Evolutionary conservation across 176 grass and related monocot genomes (phyloP).

Genomic region (Oryza nivara): DNA sequence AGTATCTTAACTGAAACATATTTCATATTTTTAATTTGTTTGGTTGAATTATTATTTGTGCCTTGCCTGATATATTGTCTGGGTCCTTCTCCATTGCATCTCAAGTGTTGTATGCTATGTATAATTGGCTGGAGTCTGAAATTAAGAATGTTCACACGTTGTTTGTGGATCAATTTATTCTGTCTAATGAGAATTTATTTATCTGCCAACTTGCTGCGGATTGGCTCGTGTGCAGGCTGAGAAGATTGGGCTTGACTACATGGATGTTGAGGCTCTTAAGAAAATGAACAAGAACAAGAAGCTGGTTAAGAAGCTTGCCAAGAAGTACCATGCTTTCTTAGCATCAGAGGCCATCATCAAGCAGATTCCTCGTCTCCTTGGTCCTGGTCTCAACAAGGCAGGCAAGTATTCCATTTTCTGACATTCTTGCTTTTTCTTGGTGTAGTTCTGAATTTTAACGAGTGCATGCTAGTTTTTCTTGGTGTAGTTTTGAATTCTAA

Average conservation of each 20-base stretch:
- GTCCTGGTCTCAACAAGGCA: conserved; percentile 2
- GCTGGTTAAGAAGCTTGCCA: not conserved
- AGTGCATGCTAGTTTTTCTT: not conserved
- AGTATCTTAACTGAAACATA: not conserved
- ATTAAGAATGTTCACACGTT: not conserved
- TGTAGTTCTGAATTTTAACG: not conserved
- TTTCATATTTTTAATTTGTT: too few species aligned
- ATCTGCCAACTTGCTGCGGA: not conserved
- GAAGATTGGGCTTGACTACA: conserved; percentile 4
- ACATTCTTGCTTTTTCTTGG: not conserved
- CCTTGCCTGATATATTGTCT: not conserved
- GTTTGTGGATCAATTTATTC: not conserved
- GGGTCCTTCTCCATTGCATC: not conserved
- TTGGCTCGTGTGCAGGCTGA: not conserved
- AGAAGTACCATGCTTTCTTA: conserved; percentile 2
- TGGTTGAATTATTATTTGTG: too few species aligned
- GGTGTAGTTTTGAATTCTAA: not conserved
- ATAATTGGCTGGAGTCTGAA: not conserved
- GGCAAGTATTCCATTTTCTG: not conserved
- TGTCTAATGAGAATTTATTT: not conserved
- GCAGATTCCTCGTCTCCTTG: not conserved
- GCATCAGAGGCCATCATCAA: conserved; percentile 4
- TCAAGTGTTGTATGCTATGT: not conserved
- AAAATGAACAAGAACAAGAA: conserved; percentile 3
- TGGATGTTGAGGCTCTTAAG: not conserved